Evolutionary conservation across 805 yeast genomes (phyloP).

Genomic region (Candida taoyuanica): DNA sequence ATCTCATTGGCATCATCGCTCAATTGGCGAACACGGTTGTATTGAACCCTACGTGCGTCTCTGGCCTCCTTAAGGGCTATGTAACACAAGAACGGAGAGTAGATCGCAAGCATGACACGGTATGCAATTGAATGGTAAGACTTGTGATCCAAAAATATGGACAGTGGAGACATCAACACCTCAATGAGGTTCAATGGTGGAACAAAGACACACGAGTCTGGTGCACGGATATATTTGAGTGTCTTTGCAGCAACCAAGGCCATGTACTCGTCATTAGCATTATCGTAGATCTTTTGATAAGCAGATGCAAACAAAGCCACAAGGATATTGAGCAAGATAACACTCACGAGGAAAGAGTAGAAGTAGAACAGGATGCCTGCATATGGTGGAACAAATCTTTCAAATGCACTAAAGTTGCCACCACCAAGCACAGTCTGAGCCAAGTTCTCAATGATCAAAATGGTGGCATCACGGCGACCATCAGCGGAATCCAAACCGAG

Average conservation of each 20-base stretch:
- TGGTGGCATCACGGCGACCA: slow-evolving; percentile 74
- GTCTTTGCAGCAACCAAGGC: slow-evolving; percentile 84
- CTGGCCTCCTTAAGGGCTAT: slow-evolving; percentile 62
- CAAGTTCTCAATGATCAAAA: slow-evolving; percentile 56
- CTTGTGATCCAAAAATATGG: slow-evolving; percentile 34
- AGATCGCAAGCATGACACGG: slow-evolving; percentile 56
- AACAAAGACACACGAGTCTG: slow-evolving; percentile 78
- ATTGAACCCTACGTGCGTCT: slow-evolving; percentile 63
- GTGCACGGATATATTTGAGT: slow-evolving; percentile 78
- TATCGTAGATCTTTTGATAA: slow-evolving; percentile 72
- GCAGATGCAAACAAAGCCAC: slow-evolving; percentile 85
- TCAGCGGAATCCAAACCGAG: slow-evolving; percentile 85
- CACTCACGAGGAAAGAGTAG: slow-evolving; percentile 70
- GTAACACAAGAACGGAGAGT: slow-evolving; percentile 60
- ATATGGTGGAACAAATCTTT: slow-evolving; percentile 76
- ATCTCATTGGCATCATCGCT: slow-evolving; percentile 77
- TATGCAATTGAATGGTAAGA: slow-evolving; percentile 41
- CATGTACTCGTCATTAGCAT: slow-evolving; percentile 80
- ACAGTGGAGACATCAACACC: slow-evolving; percentile 43
- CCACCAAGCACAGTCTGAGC: slow-evolving; percentile 71
- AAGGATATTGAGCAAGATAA: slow-evolving; percentile 74
- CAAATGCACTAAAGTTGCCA: slow-evolving; percentile 66
- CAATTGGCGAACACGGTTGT: slow-evolving; percentile 58
- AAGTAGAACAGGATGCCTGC: slow-evolving; percentile 75
- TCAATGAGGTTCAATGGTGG: slow-evolving; percentile 83